Percentiles rank a stretch among this genome's conserved stretches.
Conservation (phyloP, 2,329 filamentous ascomycete genomes). For the Sordariomycetes sp. region DNA sequence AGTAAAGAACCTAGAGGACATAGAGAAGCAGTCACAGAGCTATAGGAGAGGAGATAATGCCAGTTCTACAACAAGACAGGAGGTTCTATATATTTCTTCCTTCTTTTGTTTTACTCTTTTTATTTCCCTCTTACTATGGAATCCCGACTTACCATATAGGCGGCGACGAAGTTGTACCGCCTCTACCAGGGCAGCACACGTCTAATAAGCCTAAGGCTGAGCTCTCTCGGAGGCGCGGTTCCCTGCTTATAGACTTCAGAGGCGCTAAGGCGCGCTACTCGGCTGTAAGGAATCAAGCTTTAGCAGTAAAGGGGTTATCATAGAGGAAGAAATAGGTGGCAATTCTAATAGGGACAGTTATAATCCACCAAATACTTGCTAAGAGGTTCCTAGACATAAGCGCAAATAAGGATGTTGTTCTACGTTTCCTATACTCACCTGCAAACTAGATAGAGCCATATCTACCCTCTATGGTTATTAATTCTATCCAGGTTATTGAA, state of each 20-base stretch:
- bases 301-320: slow-evolving; percentile 20
- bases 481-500: slow-evolving; percentile 21
- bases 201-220: neutral
- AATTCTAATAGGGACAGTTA: slow-evolving; percentile 23
- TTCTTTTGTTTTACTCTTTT: neutral
- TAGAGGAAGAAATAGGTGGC: slow-evolving; percentile 35
- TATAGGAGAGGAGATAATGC: slow-evolving; percentile 51
- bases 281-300: slow-evolving; percentile 1
- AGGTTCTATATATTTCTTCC: too few species aligned
- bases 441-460: slow-evolving; percentile 23
- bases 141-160: slow-evolving; percentile 2
- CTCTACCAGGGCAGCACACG: neutral
- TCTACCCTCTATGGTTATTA: slow-evolving; percentile 21
- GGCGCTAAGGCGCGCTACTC: slow-evolving; percentile 1
- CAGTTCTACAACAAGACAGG: too few species aligned
- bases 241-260: slow-evolving; percentile 1
- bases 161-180: slow-evolving; percentile 1
- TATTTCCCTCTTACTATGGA: neutral
- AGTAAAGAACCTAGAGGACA: slow-evolving; percentile 43
- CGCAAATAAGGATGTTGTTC: neutral
- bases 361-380: neutral
- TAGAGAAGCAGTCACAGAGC: slow-evolving; percentile 42
- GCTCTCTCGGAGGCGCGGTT: neutral
- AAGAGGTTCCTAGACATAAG: neutral
- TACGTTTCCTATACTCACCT: neutral